Evolutionary conservation across 2,329 filamentous ascomycete genomes (phyloP), one percentile per base, ranked within the genome.

Genomic region (Sarocladium oryzae): DNA sequence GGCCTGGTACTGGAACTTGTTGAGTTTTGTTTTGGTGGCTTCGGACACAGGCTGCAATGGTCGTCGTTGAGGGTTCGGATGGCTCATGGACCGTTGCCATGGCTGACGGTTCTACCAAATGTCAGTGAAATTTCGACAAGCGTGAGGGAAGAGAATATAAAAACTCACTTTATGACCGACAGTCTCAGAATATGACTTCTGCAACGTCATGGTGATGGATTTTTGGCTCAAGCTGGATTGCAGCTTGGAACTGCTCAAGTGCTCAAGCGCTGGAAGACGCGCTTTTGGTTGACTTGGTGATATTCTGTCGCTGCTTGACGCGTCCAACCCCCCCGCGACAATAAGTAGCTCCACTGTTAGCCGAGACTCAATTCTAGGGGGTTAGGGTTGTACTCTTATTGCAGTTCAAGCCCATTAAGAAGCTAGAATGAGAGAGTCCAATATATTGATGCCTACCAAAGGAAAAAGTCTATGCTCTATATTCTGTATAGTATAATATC

Each of bases 1-100:
- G 2, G 60, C 55, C 7, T 67, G 62, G 13, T 72, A 69, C 49
- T 73, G 69, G 56, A 81, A 84, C 52, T 79, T 78, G 60, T 75
- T 77, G 28, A 85, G 70, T 59, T 84, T 85, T 55, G 70, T 78
- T 60, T 79, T 84, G 10, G 82, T 82, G 8, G 70, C 71, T 28
- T 78, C 72, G 35, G 82, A 84, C 11, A 82, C 70, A 16, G 76
- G 73, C 28, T 72, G 68, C 6, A 75, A 63, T 35, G 72, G 63
- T 33, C 65, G 68, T 10, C 67, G 50, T 30, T 60, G 66, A 33
- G 65, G 66, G 18, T 63, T 63, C 52, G 77, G 71, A 60, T 79
- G 71, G 60, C 75, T 80, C 57, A 73, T 76, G 26, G 76, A 74
- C 58, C 78, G 72, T 58, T 75, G 73, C 79, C 78, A 82, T 60